Percentiles rank a stretch among this genome's conserved stretches.
Conservation (phyloP, 495 filamentous ascomycete species). For the Chaetomium cochliodes region DNA sequence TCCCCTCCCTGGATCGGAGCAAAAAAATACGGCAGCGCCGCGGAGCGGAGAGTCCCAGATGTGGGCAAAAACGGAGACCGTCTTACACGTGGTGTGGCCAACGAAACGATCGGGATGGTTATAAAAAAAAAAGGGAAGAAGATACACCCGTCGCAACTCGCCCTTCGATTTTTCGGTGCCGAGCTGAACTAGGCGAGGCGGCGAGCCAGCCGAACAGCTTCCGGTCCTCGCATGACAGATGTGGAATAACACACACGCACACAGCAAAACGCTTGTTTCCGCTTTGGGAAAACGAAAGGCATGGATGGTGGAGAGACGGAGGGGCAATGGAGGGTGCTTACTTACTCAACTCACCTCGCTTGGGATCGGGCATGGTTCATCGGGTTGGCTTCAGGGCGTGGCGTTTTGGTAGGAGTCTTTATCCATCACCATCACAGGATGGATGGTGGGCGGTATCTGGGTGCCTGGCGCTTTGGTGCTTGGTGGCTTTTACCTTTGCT, state of each 20-base stretch:
- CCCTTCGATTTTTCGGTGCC: neutral
- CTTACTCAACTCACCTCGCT: neutral
- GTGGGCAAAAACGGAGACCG: neutral
- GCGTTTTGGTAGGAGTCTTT: neutral
- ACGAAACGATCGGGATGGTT: no score
- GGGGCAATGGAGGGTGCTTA: no score
- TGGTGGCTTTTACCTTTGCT: no score
- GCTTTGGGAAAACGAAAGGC: neutral
- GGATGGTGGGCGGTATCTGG: neutral
- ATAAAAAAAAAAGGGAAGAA: neutral
- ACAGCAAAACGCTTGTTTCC: no score
- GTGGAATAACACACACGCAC: no score
- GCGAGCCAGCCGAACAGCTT: neutral
- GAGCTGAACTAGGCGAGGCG: neutral
- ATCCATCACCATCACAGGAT: neutral
- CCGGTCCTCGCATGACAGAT: no score
- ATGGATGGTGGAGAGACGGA: neutral
- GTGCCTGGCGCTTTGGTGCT: no score
- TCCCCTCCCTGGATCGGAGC: neutral
- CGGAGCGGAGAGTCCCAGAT: neutral
- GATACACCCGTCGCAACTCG: neutral
- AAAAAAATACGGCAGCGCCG: neutral
- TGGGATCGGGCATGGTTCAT: neutral
- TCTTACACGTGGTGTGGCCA: neutral
- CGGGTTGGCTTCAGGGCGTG: neutral